These are phyloP conservation scores for Nemophila menziesii DNA, from an alignment of 257 asterid species.

Conservation along the genomic window DNA sequence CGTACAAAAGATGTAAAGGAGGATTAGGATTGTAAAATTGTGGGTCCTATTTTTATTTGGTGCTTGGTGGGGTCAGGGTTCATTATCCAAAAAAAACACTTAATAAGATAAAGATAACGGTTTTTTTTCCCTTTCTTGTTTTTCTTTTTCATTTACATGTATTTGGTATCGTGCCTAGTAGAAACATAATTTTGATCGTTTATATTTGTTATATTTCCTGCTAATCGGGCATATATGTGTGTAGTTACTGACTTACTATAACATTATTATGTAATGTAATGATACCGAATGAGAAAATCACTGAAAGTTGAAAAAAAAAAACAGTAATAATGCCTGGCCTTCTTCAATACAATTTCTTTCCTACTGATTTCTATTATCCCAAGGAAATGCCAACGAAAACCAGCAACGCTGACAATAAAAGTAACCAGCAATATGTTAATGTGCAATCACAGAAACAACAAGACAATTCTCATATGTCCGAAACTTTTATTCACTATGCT, in stretches of 20 bases:
- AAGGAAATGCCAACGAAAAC: constrained; percentile 8
- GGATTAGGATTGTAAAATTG: not conserved
- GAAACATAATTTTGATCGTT: too few species aligned
- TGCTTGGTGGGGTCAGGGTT: constrained; percentile 13
- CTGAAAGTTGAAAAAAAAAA: too few species aligned
- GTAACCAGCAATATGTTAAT: not conserved
- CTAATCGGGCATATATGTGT: not conserved
- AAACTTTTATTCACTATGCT: not conserved
- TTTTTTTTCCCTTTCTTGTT: too few species aligned
- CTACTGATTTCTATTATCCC: constrained; percentile 50
- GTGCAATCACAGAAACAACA: not conserved
- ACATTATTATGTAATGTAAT: too few species aligned
- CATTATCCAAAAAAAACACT: constrained; percentile 3
- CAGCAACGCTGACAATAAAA: too few species aligned
- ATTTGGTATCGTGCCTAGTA: too few species aligned
- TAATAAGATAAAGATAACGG: not conserved
- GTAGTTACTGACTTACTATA: too few species aligned
- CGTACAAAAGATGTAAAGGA: not conserved
- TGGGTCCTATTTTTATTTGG: constrained; percentile 2
- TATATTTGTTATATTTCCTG: not conserved
- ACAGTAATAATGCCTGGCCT: constrained; percentile 32
- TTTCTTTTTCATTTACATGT: not conserved
- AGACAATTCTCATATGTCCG: not conserved
- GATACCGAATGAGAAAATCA: too few species aligned
- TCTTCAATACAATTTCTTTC: constrained; percentile 47